These are phyloP conservation scores for Leccinum imitatum DNA, from an alignment of 768 basidiomycete genomes.

Conservation along the genomic window DNA sequence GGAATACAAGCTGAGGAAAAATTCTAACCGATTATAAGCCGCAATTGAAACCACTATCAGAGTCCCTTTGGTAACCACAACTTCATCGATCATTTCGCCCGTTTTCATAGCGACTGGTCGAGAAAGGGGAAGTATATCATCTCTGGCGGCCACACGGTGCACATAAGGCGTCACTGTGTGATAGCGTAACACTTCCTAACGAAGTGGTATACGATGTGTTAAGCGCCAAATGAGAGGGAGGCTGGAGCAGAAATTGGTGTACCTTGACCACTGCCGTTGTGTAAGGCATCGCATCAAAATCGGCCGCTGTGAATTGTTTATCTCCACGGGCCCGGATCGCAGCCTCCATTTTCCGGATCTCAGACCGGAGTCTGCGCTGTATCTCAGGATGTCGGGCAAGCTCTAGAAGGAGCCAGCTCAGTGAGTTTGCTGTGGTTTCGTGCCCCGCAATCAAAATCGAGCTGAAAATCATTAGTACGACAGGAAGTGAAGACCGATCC, in stretches of 20 bases:
- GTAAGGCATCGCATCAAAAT: conserved; percentile 54
- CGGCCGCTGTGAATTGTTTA: conserved; percentile 31
- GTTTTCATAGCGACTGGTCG: conserved; percentile 46
- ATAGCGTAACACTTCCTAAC: conserved; percentile 46
- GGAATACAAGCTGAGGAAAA: no score
- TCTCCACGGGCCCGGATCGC: conserved; percentile 10
- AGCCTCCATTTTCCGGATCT: conserved; percentile 14
- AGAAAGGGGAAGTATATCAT: conserved; percentile 60
- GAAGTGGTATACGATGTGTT: background rate
- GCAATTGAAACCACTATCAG: conserved; percentile 46
- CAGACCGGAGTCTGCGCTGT: conserved; percentile 56
- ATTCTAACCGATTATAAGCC: conserved; percentile 51
- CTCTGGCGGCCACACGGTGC: conserved; percentile 47
- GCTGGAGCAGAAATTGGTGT: background rate
- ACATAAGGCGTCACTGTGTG: conserved; percentile 53
- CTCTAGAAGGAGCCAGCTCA: conserved; percentile 64
- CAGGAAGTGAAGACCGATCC: background rate
- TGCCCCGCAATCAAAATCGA: conserved; percentile 51
- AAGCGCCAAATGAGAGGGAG: conserved; percentile 23
- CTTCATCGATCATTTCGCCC: conserved; percentile 42
- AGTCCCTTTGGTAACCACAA: conserved; percentile 51
- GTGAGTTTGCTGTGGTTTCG: conserved; percentile 59
- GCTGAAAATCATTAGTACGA: conserved; percentile 20
- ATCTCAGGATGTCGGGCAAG: conserved; percentile 56
- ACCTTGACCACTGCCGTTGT: conserved; percentile 38